Percentiles rank a stretch among this genome's conserved stretches.
Evolutionary conservation across 192 early-diverging fungal genomes (phyloP).

Genomic region (Coemansia erecta): DNA sequence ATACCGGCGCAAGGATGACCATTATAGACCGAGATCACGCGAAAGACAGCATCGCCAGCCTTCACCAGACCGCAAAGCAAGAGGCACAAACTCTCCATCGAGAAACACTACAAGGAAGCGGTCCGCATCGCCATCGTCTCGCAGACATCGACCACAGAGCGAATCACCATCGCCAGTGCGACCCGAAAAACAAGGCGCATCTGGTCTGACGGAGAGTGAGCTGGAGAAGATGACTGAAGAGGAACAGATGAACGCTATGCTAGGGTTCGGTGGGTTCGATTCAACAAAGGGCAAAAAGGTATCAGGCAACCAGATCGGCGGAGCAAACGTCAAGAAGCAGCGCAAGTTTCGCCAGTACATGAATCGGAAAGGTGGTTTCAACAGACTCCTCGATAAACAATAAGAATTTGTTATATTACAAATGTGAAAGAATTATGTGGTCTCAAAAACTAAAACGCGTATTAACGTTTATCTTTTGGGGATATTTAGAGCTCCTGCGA

Average conservation of each 20-base stretch:
- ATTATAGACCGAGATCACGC: constrained; percentile 12
- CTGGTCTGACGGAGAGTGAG: neutral
- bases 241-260: constrained; percentile 75
- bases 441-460: constrained; percentile 8
- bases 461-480: constrained; percentile 1
- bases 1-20: constrained; percentile 3
- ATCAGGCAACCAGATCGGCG: constrained; percentile 66
- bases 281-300: constrained; percentile 82
- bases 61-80: neutral
- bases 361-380: constrained; percentile 91
- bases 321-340: constrained; percentile 80
- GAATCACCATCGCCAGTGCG: constrained; percentile 13
- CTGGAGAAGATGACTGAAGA: constrained; percentile 54
- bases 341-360: constrained; percentile 90
- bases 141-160: constrained; percentile 7
- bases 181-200: neutral
- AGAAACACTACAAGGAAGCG: constrained; percentile 1
- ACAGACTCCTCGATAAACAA: constrained; percentile 50
- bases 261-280: constrained; percentile 89
- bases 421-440: constrained; percentile 7
- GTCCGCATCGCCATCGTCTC: constrained; percentile 14
- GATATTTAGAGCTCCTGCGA: constrained; percentile 62
- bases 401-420: constrained; percentile 16
- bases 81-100: neutral
- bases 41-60: constrained; percentile 15